Percentiles rank a stretch among this genome's conserved stretches.
phyloP scores from a whole-genome alignment of 1,284 basidiomycete genomes.

The Microbotryum violaceum region DNA sequence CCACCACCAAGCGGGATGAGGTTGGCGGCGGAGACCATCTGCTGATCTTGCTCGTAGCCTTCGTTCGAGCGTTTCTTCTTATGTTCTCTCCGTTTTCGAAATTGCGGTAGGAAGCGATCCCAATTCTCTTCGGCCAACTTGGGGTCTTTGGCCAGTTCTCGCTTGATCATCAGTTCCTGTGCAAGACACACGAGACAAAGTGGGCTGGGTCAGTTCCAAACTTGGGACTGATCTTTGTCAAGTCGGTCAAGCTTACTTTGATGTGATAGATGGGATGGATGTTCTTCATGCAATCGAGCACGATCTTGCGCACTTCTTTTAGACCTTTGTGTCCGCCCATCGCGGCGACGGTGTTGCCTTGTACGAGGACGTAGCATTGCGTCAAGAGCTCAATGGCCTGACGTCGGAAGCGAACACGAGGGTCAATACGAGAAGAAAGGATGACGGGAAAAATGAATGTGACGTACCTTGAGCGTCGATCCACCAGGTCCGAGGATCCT shows the following conservation, averaged over 20 bases:
- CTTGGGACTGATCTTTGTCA: background rate
- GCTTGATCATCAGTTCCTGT: conserved; percentile 96
- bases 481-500: conserved; percentile 95
- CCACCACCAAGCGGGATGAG: conserved; percentile 5
- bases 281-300: conserved; percentile 98
- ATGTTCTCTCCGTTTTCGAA: conserved; percentile 86
- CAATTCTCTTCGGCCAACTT: conserved; percentile 89
- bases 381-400: conserved; percentile 96
- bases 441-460: background rate
- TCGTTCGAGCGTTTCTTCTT: conserved; percentile 56
- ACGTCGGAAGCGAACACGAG: background rate
- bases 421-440: background rate
- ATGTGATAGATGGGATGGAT: conserved; percentile 99
- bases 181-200: conserved; percentile 1
- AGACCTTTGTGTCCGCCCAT: conserved; percentile 95
- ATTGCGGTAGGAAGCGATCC: conserved; percentile 96
- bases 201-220: background rate
- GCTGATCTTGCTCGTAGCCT: conserved; percentile 5
- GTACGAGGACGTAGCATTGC: conserved; percentile 93
- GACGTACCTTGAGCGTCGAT: conserved; percentile 79
- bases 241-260: conserved; percentile 53
- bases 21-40: conserved; percentile 4
- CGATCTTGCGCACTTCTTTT: conserved; percentile 90
- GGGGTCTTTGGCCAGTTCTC: conserved; percentile 96
- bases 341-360: conserved; percentile 94